phyloP scores from a whole-genome alignment of 2,329 filamentous ascomycete genomes.

The Chaetothyriales sp. region DNA sequence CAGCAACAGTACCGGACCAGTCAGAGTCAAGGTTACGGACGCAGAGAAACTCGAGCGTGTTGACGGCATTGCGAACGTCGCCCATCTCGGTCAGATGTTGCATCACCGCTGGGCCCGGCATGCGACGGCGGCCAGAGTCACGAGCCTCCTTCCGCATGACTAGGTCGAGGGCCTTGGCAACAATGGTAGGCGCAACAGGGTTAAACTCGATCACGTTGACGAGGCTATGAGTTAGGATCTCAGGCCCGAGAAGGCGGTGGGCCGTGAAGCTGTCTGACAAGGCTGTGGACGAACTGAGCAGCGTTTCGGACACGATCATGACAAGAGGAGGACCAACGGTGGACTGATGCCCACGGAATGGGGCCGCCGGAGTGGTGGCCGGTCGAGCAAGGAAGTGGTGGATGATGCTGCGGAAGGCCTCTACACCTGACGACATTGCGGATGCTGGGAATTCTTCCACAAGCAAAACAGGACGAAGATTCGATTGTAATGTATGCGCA shows the following conservation, averaged over 20 bases:
- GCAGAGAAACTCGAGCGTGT: conserved; percentile 83
- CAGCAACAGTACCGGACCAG: conserved; percentile 60
- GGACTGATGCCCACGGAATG: conserved; percentile 24
- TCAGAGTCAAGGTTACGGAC: conserved; percentile 63
- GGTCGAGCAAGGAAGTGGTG: conserved; percentile 60
- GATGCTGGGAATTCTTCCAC: conserved; percentile 75
- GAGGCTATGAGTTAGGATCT: conserved; percentile 68
- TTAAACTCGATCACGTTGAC: conserved; percentile 84
- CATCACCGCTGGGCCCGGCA: conserved; percentile 65
- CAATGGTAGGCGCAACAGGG: conserved; percentile 69
- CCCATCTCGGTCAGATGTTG: conserved; percentile 72
- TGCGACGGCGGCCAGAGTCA: conserved; percentile 59
- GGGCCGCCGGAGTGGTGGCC: conserved; percentile 41
- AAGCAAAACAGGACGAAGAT: conserved; percentile 46
- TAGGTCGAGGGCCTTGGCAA: conserved; percentile 70
- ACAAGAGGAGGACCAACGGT: conserved; percentile 51
- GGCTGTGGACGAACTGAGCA: conserved; percentile 71
- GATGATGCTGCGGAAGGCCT: conserved; percentile 61
- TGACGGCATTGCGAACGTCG: conserved; percentile 84
- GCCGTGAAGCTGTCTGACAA: conserved; percentile 85
- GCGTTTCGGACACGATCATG: conserved; percentile 81
- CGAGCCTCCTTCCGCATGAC: conserved; percentile 75
- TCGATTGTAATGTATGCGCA: conserved; percentile 1
- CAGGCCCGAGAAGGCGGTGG: conserved; percentile 73
- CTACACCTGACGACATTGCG: conserved; percentile 51